Percentiles rank a stretch among this genome's conserved stretches.
These are phyloP conservation scores for Hortaea sp. DNA, from an alignment of 2,329 filamentous ascomycete genomes.

Conservation along the genomic window DNA sequence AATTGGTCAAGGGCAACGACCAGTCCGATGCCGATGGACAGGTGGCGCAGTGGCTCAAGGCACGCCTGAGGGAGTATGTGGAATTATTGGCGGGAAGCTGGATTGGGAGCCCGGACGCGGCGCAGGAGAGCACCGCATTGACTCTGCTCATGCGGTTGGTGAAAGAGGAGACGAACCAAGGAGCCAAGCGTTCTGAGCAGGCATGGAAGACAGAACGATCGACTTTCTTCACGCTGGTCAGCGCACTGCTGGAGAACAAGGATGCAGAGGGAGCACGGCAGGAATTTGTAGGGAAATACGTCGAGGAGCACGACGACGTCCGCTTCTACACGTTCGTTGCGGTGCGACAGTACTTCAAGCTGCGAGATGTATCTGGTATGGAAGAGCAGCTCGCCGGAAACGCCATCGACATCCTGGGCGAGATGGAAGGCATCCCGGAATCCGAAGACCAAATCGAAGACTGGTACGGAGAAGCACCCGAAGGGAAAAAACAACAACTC, in stretches of 20 bases:
- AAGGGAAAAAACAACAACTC: constrained; percentile 58
- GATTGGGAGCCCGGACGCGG: constrained; percentile 49
- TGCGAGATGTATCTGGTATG: constrained; percentile 24
- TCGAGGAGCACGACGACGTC: constrained; percentile 73
- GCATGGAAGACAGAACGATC: constrained; percentile 52
- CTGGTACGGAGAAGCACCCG: constrained; percentile 56
- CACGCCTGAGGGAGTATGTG: constrained; percentile 58
- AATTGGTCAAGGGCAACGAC: constrained; percentile 54
- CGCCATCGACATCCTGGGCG: constrained; percentile 52
- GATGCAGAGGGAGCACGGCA: constrained; percentile 51
- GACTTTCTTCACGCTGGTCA: constrained; percentile 57
- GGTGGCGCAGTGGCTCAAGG: constrained; percentile 69
- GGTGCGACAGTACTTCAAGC: constrained; percentile 46
- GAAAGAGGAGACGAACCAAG: constrained; percentile 62
- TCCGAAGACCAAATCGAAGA: constrained; percentile 56
- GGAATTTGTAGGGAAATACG: constrained; percentile 68
- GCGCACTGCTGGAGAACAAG: constrained; percentile 48
- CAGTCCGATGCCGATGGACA: constrained; percentile 63
- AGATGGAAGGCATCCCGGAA: constrained; percentile 61
- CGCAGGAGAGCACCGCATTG: constrained; percentile 58
- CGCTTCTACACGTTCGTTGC: constrained; percentile 71
- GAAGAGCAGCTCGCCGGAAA: constrained; percentile 41
- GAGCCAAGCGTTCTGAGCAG: constrained; percentile 41
- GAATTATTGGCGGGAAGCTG: constrained; percentile 42
- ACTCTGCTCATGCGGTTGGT: constrained; percentile 74